phyloP scores from a whole-genome alignment of 192 early-diverging fungal genomes.

The Podila minutissima region DNA sequence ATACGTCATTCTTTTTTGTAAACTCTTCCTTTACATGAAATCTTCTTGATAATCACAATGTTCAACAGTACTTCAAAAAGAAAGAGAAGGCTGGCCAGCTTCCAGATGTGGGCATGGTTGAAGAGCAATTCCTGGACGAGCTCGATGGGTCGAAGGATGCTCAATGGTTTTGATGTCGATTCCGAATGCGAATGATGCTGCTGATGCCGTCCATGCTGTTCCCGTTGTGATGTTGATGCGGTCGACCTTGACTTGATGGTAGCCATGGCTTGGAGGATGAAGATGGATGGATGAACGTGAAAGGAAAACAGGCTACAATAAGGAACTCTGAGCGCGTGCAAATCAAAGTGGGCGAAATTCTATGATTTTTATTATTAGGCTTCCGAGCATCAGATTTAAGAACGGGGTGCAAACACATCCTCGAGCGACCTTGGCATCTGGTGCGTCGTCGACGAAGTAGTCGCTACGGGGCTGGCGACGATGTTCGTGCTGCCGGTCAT shows the following conservation, averaged over 20 bases:
- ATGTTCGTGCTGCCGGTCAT: background rate
- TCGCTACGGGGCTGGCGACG: background rate
- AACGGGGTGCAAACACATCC: constrained; percentile 44
- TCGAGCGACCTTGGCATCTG: constrained; percentile 43
- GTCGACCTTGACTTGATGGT: constrained; percentile 4
- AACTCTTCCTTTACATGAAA: constrained; percentile 61
- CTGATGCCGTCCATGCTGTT: background rate
- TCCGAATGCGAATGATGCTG: background rate
- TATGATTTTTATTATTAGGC: background rate
- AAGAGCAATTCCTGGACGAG: constrained; percentile 37
- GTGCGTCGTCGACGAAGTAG: constrained; percentile 14
- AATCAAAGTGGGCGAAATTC: background rate
- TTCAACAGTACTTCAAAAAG: constrained; percentile 62
- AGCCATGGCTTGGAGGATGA: constrained; percentile 5
- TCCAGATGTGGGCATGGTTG: constrained; percentile 62
- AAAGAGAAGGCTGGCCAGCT: constrained; percentile 54
- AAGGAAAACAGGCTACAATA: background rate
- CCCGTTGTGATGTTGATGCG: background rate
- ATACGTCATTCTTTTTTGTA: no score
- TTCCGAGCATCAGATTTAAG: background rate
- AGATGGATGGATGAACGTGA: background rate
- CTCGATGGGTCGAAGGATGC: constrained; percentile 26
- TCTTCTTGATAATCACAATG: constrained; percentile 65
- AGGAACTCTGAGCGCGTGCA: background rate
- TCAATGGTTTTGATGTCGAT: constrained; percentile 1